A percentile compares a stretch with the other conserved stretches of the same genome.
Conservation (phyloP, 176 grass and related monocot genomes). For the Oryza glumipatula region DNA sequence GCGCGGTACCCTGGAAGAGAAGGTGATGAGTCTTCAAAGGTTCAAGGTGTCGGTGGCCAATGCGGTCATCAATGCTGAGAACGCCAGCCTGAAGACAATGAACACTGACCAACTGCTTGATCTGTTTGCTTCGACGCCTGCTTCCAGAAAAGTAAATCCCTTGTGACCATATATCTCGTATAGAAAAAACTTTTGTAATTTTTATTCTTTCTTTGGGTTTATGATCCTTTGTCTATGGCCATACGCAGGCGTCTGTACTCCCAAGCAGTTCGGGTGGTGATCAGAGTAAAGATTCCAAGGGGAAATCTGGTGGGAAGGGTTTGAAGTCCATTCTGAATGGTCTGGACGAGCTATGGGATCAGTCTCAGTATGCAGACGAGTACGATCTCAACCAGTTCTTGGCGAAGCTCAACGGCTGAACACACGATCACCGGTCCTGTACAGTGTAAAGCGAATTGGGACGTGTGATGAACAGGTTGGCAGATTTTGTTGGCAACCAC, state of each 20-base stretch:
- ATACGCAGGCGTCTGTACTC: constrained; percentile 57
- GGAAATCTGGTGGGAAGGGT: constrained; percentile 68
- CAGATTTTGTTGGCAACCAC: constrained; percentile 46
- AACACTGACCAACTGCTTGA: constrained; percentile 96
- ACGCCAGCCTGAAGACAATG: constrained; percentile 91
- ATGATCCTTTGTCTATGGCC: not conserved
- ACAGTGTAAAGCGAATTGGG: constrained; percentile 83
- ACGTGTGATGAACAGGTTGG: constrained; percentile 28
- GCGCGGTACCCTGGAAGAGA: constrained; percentile 95
- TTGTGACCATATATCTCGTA: not conserved
- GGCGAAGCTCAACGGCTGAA: constrained; percentile 79
- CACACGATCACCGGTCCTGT: constrained; percentile 47
- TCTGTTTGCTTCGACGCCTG: constrained; percentile 85
- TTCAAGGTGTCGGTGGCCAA: constrained; percentile 98
- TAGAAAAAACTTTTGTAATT: not conserved
- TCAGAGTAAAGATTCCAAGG: constrained; percentile 52
- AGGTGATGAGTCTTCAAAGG: constrained; percentile 96
- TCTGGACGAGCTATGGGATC: constrained; percentile 89
- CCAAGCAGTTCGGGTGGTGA: constrained; percentile 54
- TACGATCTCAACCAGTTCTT: constrained; percentile 86
- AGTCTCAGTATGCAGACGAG: constrained; percentile 89
- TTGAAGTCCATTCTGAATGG: constrained; percentile 84
- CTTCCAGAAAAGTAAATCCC: constrained; percentile 72
- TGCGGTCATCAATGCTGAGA: constrained; percentile 90
- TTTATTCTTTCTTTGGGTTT: not conserved